Conservation (phyloP, 1,284 basidiomycete genomes). For the Microbotryomycetes sp. region DNA sequence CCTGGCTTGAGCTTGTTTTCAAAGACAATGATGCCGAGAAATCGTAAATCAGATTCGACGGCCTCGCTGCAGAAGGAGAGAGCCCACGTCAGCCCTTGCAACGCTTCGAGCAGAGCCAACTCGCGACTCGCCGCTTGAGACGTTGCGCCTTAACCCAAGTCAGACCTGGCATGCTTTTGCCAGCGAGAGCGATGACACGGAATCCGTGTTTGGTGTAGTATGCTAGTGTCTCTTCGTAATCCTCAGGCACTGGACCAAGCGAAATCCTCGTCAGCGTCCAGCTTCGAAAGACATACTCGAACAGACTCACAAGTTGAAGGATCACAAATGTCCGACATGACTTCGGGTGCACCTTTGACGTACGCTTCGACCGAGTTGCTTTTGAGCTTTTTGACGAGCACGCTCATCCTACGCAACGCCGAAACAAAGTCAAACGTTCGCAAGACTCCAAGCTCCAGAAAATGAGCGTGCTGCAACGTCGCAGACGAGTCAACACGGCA, state of each 20-base stretch:
- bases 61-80: slow-evolving; percentile 60
- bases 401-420: slow-evolving; percentile 88
- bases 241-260: slow-evolving; percentile 78
- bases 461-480: slow-evolving; percentile 72
- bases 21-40: slow-evolving; percentile 94
- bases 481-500: not conserved
- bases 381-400: slow-evolving; percentile 91
- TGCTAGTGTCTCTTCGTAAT: slow-evolving; percentile 92
- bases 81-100: not conserved
- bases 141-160: slow-evolving; percentile 97
- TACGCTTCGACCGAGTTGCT: slow-evolving; percentile 95
- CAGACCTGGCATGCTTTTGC: slow-evolving; percentile 86
- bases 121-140: slow-evolving; percentile 66
- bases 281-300: not conserved
- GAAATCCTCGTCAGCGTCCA: not conserved
- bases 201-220: slow-evolving; percentile 98
- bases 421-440: slow-evolving; percentile 97
- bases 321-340: slow-evolving; percentile 93
- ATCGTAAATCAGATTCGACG: slow-evolving; percentile 83
- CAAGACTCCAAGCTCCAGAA: slow-evolving; percentile 92
- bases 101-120: not conserved
- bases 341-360: slow-evolving; percentile 97
- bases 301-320: slow-evolving; percentile 68
- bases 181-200: slow-evolving; percentile 96
- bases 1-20: slow-evolving; percentile 97